A percentile compares a stretch with the other conserved stretches of the same genome.
Evolutionary conservation across 345 rosid species (phyloP).

Genomic region (Moricandia moricandioides): DNA sequence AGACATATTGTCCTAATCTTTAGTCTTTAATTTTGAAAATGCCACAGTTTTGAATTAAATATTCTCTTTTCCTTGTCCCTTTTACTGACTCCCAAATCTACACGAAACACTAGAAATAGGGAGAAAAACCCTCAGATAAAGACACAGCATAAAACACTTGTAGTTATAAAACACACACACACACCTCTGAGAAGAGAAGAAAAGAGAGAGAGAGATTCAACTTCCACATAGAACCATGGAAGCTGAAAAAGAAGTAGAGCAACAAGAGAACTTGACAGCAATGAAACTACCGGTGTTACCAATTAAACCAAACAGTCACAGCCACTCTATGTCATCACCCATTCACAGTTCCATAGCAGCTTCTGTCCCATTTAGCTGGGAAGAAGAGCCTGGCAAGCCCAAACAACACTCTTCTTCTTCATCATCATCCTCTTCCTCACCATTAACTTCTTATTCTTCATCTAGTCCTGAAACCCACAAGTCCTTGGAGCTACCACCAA

Average conservation of each 20-base stretch:
- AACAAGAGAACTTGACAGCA: slow-evolving; percentile 30
- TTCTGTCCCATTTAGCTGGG: slow-evolving; percentile 84
- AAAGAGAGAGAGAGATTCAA: slow-evolving; percentile 6
- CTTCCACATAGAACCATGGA: slow-evolving; percentile 39
- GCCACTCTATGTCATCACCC: slow-evolving; percentile 58
- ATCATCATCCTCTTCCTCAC: slow-evolving; percentile 27
- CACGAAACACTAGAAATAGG: slow-evolving; percentile 34
- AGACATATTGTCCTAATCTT: slow-evolving; percentile 14
- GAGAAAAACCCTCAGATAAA: neutral
- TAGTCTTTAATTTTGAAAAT: slow-evolving; percentile 19
- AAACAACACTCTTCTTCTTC: slow-evolving; percentile 40
- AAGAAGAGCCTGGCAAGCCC: slow-evolving; percentile 86
- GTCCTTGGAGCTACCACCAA: slow-evolving; percentile 64
- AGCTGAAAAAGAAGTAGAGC: slow-evolving; percentile 32
- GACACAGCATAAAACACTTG: slow-evolving; percentile 23
- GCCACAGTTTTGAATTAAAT: slow-evolving; percentile 2
- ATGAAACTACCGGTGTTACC: slow-evolving; percentile 46
- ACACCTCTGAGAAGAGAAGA: slow-evolving; percentile 11
- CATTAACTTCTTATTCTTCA: slow-evolving; percentile 27
- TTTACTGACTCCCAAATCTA: slow-evolving; percentile 33
- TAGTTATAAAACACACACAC: slow-evolving; percentile 13
- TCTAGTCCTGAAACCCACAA: slow-evolving; percentile 36
- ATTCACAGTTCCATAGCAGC: slow-evolving; percentile 49
- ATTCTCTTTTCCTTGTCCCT: slow-evolving; percentile 9
- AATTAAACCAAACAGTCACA: slow-evolving; percentile 22